phyloP scores from a whole-genome alignment of 768 basidiomycete genomes.

The Suillus subalutaceus region DNA sequence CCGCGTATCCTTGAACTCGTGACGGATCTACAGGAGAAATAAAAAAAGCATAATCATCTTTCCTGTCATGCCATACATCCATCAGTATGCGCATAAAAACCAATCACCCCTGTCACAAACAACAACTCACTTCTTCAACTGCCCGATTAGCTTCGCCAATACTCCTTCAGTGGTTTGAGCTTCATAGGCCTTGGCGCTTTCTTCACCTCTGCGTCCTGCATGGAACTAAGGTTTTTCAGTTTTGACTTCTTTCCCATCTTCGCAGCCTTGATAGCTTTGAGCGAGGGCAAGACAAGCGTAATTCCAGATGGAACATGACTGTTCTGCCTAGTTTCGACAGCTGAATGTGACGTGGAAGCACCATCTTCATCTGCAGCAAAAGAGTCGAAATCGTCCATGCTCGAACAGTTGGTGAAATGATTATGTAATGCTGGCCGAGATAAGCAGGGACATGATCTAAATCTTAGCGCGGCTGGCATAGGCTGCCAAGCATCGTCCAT shows the following conservation, averaged over 20 bases:
- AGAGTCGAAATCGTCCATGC: slow-evolving; percentile 35
- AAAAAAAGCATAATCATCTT: slow-evolving; percentile 88
- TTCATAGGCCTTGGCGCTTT: slow-evolving; percentile 61
- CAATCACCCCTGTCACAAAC: not conserved
- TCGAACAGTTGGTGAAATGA: slow-evolving; percentile 17
- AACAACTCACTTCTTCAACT: slow-evolving; percentile 70
- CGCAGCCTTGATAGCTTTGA: slow-evolving; percentile 60
- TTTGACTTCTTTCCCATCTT: slow-evolving; percentile 55
- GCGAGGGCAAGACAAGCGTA: slow-evolving; percentile 68
- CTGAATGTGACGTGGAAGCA: slow-evolving; percentile 32
- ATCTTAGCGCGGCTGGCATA: not conserved
- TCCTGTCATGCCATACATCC: slow-evolving; percentile 45
- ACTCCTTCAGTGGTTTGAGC: slow-evolving; percentile 83
- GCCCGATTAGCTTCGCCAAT: slow-evolving; percentile 60
- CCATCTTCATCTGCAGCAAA: slow-evolving; percentile 33
- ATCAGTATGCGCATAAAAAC: slow-evolving; percentile 12
- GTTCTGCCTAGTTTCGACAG: slow-evolving; percentile 17
- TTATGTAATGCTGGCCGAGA: slow-evolving; percentile 16
- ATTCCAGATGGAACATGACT: slow-evolving; percentile 48
- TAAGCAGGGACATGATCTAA: slow-evolving; percentile 7
- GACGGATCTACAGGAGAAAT: slow-evolving; percentile 63
- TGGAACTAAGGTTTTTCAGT: slow-evolving; percentile 29
- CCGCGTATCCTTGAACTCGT: slow-evolving; percentile 62
- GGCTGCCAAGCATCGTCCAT: not conserved
- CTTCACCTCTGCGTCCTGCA: slow-evolving; percentile 31